phyloP scores from a whole-genome alignment of 192 early-diverging fungal species.

The Coemansia furcata region DNA sequence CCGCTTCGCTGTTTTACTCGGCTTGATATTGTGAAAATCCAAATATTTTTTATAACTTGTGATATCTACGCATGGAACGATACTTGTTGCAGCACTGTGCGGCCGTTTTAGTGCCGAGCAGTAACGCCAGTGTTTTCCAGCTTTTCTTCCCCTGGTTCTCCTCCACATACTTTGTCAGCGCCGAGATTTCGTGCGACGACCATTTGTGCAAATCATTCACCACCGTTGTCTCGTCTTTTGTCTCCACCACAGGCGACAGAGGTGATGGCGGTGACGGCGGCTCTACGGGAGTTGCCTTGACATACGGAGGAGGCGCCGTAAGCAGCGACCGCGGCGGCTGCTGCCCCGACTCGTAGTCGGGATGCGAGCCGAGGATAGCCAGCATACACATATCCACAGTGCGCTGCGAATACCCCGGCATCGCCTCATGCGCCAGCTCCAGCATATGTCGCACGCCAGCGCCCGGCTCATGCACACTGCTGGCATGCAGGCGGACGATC shows the following conservation, averaged over 20 bases:
- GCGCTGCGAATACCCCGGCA: neutral
- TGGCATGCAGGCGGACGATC: constrained; percentile 3
- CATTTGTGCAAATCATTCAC: constrained; percentile 5
- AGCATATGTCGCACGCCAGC: constrained; percentile 12
- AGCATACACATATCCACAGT: constrained; percentile 19
- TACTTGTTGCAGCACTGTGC: constrained; percentile 43
- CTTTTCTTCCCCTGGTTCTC: constrained; percentile 8
- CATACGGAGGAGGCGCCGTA: neutral
- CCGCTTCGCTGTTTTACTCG: neutral
- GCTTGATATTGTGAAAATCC: neutral
- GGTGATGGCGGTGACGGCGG: neutral
- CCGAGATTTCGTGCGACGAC: constrained; percentile 20
- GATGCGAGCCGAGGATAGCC: constrained; percentile 21
- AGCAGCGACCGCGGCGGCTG: constrained; percentile 1
- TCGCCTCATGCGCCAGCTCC: constrained; percentile 5
- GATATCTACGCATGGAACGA: constrained; percentile 24
- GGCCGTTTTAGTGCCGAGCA: constrained; percentile 28
- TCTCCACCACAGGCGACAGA: neutral
- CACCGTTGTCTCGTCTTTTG: neutral
- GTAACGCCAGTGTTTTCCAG: constrained; percentile 30
- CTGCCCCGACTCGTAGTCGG: constrained; percentile 16
- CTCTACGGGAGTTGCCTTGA: neutral
- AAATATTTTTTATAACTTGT: neutral
- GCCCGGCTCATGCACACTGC: neutral
- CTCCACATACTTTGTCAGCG: constrained; percentile 20